Percentiles rank a stretch among this genome's conserved stretches.
These are phyloP conservation scores for Lachancea sp. DNA, from an alignment of 805 yeast species.

Conservation along the genomic window DNA sequence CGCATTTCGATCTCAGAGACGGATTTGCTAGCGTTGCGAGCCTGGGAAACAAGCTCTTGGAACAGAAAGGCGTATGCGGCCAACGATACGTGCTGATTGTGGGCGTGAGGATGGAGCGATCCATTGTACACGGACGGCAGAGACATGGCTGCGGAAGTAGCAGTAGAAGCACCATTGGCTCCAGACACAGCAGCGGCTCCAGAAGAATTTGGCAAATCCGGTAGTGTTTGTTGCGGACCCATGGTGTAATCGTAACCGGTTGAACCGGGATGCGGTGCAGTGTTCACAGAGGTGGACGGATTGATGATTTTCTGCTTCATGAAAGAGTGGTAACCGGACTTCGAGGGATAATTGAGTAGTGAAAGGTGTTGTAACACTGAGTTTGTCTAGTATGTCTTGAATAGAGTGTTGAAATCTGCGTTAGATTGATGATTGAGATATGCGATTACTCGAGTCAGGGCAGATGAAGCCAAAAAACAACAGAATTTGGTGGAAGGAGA, in stretches of 20 bases:
- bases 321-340: not conserved
- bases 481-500: too few relatives aligned
- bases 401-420: too few relatives aligned
- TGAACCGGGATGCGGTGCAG: slow-evolving; percentile 1
- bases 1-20: slow-evolving; percentile 56
- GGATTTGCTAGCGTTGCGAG: slow-evolving; percentile 53
- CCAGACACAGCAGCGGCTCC: slow-evolving; percentile 1
- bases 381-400: too few relatives aligned
- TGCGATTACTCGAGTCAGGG: too few relatives aligned
- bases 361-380: not conserved
- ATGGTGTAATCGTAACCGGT: slow-evolving; percentile 27
- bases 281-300: slow-evolving; percentile 19
- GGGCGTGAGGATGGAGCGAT: slow-evolving; percentile 17
- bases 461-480: too few relatives aligned
- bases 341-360: not conserved
- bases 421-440: too few relatives aligned
- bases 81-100: slow-evolving; percentile 49
- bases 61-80: slow-evolving; percentile 65
- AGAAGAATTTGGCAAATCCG: slow-evolving; percentile 9
- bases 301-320: slow-evolving; percentile 26
- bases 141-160: not conserved
- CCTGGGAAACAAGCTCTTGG: slow-evolving; percentile 62
- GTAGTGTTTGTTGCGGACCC: slow-evolving; percentile 27
- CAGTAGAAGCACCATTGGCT: not conserved
- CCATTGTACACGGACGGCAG: slow-evolving; percentile 22